These are phyloP conservation scores for Phascolomyces articulosus DNA, from an alignment of 371 early-diverging fungal species.

Conservation along the genomic window DNA sequence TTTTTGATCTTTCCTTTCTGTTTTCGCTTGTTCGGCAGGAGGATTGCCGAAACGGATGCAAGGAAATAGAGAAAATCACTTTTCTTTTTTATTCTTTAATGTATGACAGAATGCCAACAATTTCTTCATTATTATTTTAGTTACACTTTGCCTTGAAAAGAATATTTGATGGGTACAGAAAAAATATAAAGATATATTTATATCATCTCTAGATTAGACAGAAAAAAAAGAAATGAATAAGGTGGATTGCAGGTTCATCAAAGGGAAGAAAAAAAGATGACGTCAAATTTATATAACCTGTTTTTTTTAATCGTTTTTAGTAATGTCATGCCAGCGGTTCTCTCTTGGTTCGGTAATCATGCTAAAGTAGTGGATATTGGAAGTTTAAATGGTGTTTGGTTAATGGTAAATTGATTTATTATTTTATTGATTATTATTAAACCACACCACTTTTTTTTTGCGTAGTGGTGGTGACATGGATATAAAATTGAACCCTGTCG, in stretches of 20 bases:
- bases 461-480: no score
- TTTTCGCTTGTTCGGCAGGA: background rate
- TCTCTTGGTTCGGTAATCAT: slow-evolving; percentile 15
- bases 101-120: background rate
- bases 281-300: no score
- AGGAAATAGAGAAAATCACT: no score
- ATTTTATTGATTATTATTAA: background rate
- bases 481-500: no score
- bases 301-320: slow-evolving; percentile 14
- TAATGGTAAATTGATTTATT: slow-evolving; percentile 13
- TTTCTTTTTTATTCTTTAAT: background rate
- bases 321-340: slow-evolving; percentile 13
- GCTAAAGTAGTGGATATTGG: slow-evolving; percentile 27
- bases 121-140: slow-evolving; percentile 3
- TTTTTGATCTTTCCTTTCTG: background rate
- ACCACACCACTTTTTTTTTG: background rate
- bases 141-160: slow-evolving; percentile 25
- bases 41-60: no score
- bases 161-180: slow-evolving; percentile 22
- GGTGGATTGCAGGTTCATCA: no score
- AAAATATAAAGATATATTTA: background rate
- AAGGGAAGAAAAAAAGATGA: no score
- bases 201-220: background rate
- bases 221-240: no score
- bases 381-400: slow-evolving; percentile 26